phyloP scores from a whole-genome alignment of 352 stramenopile species.

The Globisporangium yorkense region DNA sequence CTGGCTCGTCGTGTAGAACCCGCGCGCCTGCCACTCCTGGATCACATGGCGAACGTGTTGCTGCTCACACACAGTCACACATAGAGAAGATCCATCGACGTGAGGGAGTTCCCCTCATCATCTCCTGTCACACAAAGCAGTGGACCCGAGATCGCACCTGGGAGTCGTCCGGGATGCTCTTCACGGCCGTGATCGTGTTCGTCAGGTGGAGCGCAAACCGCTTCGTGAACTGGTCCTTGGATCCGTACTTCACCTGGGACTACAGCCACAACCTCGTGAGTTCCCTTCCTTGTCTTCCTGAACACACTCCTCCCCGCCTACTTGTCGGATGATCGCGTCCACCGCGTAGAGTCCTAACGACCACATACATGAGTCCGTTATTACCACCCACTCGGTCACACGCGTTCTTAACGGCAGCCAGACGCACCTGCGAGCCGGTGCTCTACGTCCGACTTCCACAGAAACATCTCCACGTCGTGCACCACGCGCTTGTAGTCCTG shows the following conservation, averaged over 20 bases:
- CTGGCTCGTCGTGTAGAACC: constrained; percentile 53
- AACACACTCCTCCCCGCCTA: constrained; percentile 5
- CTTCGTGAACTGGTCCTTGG: constrained; percentile 71
- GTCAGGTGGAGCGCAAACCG: constrained; percentile 70
- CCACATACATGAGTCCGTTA: constrained; percentile 2
- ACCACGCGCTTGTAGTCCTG: constrained; percentile 87
- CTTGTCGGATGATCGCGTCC: constrained; percentile 79
- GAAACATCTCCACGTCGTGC: constrained; percentile 77
- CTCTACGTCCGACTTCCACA: constrained; percentile 81
- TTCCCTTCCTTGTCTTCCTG: too few species aligned
- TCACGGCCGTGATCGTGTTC: constrained; percentile 67
- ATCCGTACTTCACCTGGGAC: constrained; percentile 57
- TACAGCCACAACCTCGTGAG: constrained; percentile 10
- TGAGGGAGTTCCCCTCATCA: too few species aligned
- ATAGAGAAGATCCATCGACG: neutral
- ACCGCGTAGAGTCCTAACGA: constrained; percentile 66
- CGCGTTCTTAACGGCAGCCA: neutral
- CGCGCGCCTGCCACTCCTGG: constrained; percentile 71
- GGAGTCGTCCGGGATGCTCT: constrained; percentile 53
- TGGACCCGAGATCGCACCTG: constrained; percentile 32
- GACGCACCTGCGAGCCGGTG: constrained; percentile 63
- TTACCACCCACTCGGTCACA: too few species aligned
- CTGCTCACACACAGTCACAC: constrained; percentile 16
- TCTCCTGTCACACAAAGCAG: neutral
- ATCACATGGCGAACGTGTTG: constrained; percentile 62